Percentiles rank a stretch among this genome's conserved stretches.
Conservation (phyloP, 2,329 filamentous ascomycete genomes). For the Aspergillus puulaauensis region DNA sequence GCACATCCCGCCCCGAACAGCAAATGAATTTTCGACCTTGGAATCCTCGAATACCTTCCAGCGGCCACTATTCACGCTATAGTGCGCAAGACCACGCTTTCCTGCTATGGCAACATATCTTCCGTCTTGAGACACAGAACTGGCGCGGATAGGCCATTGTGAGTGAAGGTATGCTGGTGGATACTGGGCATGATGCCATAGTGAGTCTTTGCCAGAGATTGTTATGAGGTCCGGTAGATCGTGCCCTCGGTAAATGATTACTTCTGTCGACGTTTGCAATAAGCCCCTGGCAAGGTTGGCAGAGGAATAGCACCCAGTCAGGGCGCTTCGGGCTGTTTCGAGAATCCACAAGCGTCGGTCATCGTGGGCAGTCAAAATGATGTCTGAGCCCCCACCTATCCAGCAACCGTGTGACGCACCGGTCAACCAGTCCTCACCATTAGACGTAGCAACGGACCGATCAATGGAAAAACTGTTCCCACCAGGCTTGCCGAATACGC, state of each 20-base stretch:
- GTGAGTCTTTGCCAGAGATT: constrained; percentile 83
- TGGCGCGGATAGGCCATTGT: constrained; percentile 89
- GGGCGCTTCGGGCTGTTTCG: constrained; percentile 92
- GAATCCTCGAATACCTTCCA: constrained; percentile 93
- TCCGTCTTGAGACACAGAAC: constrained; percentile 86
- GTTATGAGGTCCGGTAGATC: constrained; percentile 87
- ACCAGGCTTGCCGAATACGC: constrained; percentile 89
- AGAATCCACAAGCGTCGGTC: constrained; percentile 82
- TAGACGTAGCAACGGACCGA: constrained; percentile 59
- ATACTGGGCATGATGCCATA: constrained; percentile 93
- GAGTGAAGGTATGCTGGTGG: constrained; percentile 81
- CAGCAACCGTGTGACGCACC: constrained; percentile 77
- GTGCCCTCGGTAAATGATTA: constrained; percentile 92
- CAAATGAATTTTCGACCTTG: constrained; percentile 82
- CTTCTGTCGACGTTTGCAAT: constrained; percentile 80
- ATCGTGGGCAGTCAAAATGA: constrained; percentile 69
- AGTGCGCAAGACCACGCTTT: constrained; percentile 85
- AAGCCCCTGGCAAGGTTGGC: constrained; percentile 88
- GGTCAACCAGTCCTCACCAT: constrained; percentile 80
- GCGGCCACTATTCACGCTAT: constrained; percentile 87
- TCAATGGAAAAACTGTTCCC: constrained; percentile 80
- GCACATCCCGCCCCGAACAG: constrained; percentile 93
- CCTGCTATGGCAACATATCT: constrained; percentile 97
- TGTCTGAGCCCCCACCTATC: constrained; percentile 83
- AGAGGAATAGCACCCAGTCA: constrained; percentile 85